Evolutionary conservation across 176 grass and related monocot genomes (phyloP), one percentile per base, ranked within the genome.

Genomic region (Guadua angustifolia): DNA sequence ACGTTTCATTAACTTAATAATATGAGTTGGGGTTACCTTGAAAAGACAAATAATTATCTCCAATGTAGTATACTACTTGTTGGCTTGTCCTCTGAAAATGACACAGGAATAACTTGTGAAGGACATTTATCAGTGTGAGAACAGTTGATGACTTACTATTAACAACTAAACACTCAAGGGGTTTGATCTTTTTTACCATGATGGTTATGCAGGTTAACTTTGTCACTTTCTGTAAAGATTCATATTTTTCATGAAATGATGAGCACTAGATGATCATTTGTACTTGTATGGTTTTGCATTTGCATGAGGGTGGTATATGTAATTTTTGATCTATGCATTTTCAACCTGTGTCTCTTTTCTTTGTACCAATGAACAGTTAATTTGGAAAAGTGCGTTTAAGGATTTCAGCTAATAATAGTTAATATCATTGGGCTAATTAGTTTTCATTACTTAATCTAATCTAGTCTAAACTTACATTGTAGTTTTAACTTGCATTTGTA

Each of bases 211-310:
- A 35, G 55, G 53, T 49, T 82, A 82, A 56, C 16, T 71, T 58
- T 82, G 51, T 44, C 9, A 71, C 22, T 7, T 36, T 67, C 36
- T 40, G 33, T 80, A 80, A 29, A 47, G 0, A 55, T 68, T 46
- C n/a, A 68, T 80, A 55, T 69, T 35, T 55, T 80, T 69, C 19
- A 55, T 68, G 55, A 80, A 64, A 22, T 18, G 21, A 69, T 42
- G 32, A 68, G 26, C 38, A 78, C 7, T 46, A 38, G 29, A 32
- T n/a, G 18, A 66, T 50, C 60, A 63, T 32, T 66, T 13, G 11
- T 79, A 66, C 60, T 15, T 36, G 26, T 70, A 72, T 59, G 75
- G 10, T 72, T 72, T 45, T 82, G 9, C 65, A 81, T 69, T 69
- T 44, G 50, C 50, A 69, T 57, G n/a, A 69, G 49, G 35, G 42